A percentile compares a stretch with the other conserved stretches of the same genome.
phyloP scores from a whole-genome alignment of 495 filamentous ascomycete species.

The Elaphomyces granulatus region DNA sequence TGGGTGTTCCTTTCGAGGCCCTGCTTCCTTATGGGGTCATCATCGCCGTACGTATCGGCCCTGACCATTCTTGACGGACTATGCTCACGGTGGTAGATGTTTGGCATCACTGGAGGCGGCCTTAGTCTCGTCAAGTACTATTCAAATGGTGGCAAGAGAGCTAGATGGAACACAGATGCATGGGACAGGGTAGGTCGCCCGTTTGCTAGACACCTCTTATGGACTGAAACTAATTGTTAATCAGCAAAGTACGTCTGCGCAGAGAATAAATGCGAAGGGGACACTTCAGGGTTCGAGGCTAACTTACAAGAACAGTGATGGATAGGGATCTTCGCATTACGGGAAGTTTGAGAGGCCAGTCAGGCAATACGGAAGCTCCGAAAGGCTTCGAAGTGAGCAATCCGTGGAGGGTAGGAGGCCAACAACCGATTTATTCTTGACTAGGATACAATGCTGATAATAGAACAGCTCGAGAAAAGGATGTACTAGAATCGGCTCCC shows the following conservation, averaged over 20 bases:
- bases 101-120: constrained; percentile 65
- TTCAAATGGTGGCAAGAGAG: constrained; percentile 79
- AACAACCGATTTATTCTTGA: background rate
- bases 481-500: constrained; percentile 11
- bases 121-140: constrained; percentile 58
- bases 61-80: too few relatives aligned
- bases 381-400: constrained; percentile 88
- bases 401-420: constrained; percentile 70
- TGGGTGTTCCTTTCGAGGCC: constrained; percentile 95
- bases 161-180: constrained; percentile 68
- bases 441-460: constrained; percentile 10
- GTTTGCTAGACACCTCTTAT: background rate
- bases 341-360: constrained; percentile 71
- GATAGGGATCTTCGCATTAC: constrained; percentile 85
- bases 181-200: constrained; percentile 73
- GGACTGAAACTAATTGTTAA: constrained; percentile 28
- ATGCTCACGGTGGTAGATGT: constrained; percentile 59
- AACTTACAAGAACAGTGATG: constrained; percentile 58
- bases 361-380: constrained; percentile 63
- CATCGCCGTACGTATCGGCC: constrained; percentile 48
- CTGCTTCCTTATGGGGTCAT: constrained; percentile 90
- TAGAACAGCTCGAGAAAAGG: constrained; percentile 35
- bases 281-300: constrained; percentile 16
- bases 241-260: constrained; percentile 57
- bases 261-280: constrained; percentile 2